Evolutionary conservation across 2,329 filamentous ascomycete genomes (phyloP), one percentile per base, ranked within the genome.

Genomic region (Paraconiothyrium brasiliense): DNA sequence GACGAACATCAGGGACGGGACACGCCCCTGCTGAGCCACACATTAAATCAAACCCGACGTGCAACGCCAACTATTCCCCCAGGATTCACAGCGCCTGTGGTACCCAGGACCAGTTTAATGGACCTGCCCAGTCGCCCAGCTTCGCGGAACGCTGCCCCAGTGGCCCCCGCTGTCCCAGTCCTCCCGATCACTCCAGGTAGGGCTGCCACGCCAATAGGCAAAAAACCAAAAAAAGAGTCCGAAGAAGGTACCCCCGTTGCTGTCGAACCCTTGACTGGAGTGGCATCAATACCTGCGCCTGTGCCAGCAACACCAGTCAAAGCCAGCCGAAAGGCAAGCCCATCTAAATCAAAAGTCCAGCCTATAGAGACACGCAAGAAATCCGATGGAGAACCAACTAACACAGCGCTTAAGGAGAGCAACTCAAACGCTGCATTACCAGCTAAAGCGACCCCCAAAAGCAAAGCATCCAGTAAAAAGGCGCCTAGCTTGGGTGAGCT

Each of bases 1-100:
- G 62, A 66, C 35, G 71, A 71, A 65, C 67, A 63, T 55, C 55
- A 61, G 80, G 86, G 63, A 32, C 63, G 41, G 20, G 60, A 57
- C 43, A 70, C 66, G 20, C 65, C 70, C 10, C 46, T 75, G 41
- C 56, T 58, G 22, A 61, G 61, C 50, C 74, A 73, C 9, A 66
- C 73, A 22, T 65, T 78, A 37, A 71, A 76, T 44, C 77, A 78
- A 58, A 76, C 77, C 54, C 76, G 80, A 39, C 77, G 79, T 27
- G 72, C 80, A 14, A 83, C 81, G 10, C 81, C 81, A 1, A 78
- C 79, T 1, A 76, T 84, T 32, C 82, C 82, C 13, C 82, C 82
- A 20, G 81, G 82, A 4, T 78, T 84, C 49, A 71, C 76, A 10
- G 70, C 67, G 30, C 73, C 79, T 16, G 73, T 64, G 13, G 59